These are phyloP conservation scores for Caryopteris hybrid DNA, from an alignment of 305 asterid species.

Conservation along the genomic window DNA sequence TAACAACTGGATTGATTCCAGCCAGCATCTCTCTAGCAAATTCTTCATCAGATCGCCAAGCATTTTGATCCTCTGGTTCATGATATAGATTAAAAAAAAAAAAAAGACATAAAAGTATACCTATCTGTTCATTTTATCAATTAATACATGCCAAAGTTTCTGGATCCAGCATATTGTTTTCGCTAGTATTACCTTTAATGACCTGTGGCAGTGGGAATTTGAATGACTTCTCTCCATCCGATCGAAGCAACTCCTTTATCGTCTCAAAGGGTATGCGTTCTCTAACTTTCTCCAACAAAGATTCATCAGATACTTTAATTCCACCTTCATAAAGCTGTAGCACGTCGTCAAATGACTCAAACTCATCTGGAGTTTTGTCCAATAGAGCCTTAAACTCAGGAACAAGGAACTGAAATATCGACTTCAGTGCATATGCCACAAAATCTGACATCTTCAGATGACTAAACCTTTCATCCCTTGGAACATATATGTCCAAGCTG, in stretches of 20 bases:
- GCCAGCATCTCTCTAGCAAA: conserved; percentile 86
- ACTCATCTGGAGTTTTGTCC: conserved; percentile 55
- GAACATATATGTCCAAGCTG: conserved; percentile 67
- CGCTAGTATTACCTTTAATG: conserved; percentile 52
- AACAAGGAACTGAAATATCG: conserved; percentile 52
- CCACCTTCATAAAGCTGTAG: conserved; percentile 54
- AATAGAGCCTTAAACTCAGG: conserved; percentile 56
- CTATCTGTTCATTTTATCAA: background rate
- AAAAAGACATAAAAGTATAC: background rate
- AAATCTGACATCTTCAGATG: conserved; percentile 75
- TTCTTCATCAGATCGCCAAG: conserved; percentile 92
- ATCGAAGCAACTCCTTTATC: conserved; percentile 54
- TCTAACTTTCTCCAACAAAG: conserved; percentile 34
- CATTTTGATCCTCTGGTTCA: conserved; percentile 58
- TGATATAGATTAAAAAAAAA: conserved; percentile 2
- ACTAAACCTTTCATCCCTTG: conserved; percentile 80
- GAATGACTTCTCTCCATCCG: conserved; percentile 54
- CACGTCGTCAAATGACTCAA: conserved; percentile 63
- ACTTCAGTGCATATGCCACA: conserved; percentile 61
- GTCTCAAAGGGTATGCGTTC: conserved; percentile 49
- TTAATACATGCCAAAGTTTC: background rate
- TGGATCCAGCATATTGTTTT: background rate
- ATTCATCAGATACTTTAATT: conserved; percentile 31
- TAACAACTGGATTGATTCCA: conserved; percentile 63
- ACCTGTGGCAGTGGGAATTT: conserved; percentile 74